Evolutionary conservation across 1,284 basidiomycete species (phyloP), one percentile per base, ranked within the genome.

Genomic region (Boletus sp.): DNA sequence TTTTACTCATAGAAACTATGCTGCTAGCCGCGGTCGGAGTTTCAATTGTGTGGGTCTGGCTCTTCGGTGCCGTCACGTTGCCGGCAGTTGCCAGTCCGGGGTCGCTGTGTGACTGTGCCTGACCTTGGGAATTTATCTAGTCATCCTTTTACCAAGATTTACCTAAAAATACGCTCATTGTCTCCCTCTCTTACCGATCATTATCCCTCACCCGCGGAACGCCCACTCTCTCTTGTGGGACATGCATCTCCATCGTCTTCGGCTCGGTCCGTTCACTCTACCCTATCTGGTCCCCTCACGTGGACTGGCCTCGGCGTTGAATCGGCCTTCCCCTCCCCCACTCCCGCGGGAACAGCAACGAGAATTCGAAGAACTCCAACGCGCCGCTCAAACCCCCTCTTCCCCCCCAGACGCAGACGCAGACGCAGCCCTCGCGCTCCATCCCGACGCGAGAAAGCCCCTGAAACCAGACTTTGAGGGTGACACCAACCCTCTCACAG

Each of bases 311-410:
- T 65, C 78, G 35, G 77, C 71, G 2, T 67, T 86, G 41, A 78
- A 76, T 54, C 80, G 84, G 1, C 89, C 91, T 0, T 74, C 82
- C 0, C 90, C 90, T 1, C 86, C 85, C 5, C 81, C 86, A 0
- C 80, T 92, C n/a, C 88, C 90, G 3, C 76, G 76, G 9, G 78
- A 81, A 20, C 80, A 89, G 59, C 90, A 92, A 67, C 81, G 81
- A 37, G 88, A 92, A 70, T 92, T 92, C 59, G 89, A 92, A 66
- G 79, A 84, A 24, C 84, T 91, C 41, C 80, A 87, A 59, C 83
- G 85, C 45, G 75, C 75, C 36, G 84, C 85, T 0, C 81, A 85
- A 61, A 72, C 74, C 4, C 79, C 82, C 2, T 55, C 58, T 24
- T 58, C 33, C 11, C 33, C 31, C 31, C 8, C 69, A 9, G 56